Evolutionary conservation across 192 early-diverging fungal species (phyloP), one percentile per base, ranked within the genome.

Genomic region (Backusella circina): DNA sequence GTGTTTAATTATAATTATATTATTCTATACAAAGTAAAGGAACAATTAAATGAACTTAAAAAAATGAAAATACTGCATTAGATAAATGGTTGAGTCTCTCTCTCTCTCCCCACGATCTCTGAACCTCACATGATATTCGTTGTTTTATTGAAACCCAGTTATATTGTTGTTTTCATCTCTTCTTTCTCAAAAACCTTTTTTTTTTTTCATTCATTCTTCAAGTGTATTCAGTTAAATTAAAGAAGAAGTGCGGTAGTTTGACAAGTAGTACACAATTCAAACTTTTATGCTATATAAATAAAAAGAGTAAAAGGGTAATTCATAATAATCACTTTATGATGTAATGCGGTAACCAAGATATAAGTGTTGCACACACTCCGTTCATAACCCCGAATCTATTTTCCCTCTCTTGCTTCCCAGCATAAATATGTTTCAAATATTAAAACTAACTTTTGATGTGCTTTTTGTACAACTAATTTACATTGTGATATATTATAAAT

Each of bases 1-100:
- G 6, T 47, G 5, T 47, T n/a, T 47, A 47, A n/a, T 3, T 35
- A 35, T 51, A 26, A 4, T 3, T 28, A 28, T 61, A 13, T 12
- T 26, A 26, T 61, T 61, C 54, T 12, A 28, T 61, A 28, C 54
- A 28, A 28, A 61, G 54, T 61, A 61, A 61, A 61, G 54, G 54
- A 61, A 61, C 54, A 61, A 61, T 61, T 61, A 61, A 26, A 57
- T 61, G 23, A 61, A 61, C 54, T 61, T 61, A 61, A 61, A 28
- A 44, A 44, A 44, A 44, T 15, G 15, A n/a, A 44, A 12, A 26
- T 12, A 10, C 54, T 28, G 54, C 54, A 61, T 61, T 47, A 28
- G 54, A 23, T 28, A 61, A 61, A 61, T 61, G 54, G 12, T 23
- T 28, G 23, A 28, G 21, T 61, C 54, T 28, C 39, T 16, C 51